Percentiles rank a stretch among this genome's conserved stretches.
Evolutionary conservation across 192 early-diverging fungal genomes (phyloP).

Genomic region (Pecoramyces ruminantium): DNA sequence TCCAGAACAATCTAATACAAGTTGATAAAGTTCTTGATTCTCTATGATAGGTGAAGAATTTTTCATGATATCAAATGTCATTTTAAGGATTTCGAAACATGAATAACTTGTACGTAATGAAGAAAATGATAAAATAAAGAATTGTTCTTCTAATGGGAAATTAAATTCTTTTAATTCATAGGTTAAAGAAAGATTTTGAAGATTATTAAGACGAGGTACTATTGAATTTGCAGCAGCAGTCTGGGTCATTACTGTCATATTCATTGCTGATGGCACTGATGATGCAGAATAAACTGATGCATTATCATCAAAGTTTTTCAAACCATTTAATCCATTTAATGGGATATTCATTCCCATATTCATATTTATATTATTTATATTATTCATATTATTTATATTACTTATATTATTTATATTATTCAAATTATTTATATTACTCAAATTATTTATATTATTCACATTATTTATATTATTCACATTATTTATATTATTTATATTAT

Average conservation of each 20-base stretch:
- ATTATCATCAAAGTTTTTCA: background rate
- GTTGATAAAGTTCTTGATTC: background rate
- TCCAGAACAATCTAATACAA: background rate
- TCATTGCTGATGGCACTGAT: background rate
- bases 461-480: no score
- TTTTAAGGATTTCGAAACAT: background rate
- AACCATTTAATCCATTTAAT: no score
- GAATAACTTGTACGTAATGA: background rate
- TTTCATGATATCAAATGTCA: background rate
- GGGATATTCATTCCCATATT: no score
- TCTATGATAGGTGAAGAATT: background rate
- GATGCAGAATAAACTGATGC: background rate
- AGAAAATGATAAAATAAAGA: background rate
- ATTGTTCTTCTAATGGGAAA: background rate
- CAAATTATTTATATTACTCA: no score
- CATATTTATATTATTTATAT: no score
- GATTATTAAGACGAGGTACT: background rate
- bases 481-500: no score
- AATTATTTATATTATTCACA: no score
- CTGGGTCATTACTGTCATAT: background rate
- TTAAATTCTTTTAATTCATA: background rate
- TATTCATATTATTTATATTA: no score
- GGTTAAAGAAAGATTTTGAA: background rate
- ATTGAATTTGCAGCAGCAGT: background rate
- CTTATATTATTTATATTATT: no score